Conservation (phyloP, 768 basidiomycete species). For the Amanita pallidorosea region DNA sequence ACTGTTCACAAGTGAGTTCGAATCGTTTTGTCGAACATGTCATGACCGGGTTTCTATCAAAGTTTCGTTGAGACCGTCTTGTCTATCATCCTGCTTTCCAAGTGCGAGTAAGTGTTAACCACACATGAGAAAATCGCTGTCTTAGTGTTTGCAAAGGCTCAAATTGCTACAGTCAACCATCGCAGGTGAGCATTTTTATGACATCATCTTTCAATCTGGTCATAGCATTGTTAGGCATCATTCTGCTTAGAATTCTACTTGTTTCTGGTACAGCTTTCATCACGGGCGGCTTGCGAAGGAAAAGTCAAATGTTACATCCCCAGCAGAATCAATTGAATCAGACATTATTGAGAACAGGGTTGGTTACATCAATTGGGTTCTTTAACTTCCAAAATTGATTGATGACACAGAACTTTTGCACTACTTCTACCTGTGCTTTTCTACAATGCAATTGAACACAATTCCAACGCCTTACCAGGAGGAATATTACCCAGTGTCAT, state of each 20-base stretch:
- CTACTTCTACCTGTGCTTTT: slow-evolving; percentile 58
- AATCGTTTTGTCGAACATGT: background rate
- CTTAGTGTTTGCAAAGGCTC: slow-evolving; percentile 24
- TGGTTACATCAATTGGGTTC: slow-evolving; percentile 8
- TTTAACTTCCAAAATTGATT: background rate
- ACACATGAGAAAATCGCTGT: background rate
- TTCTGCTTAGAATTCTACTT: slow-evolving; percentile 59
- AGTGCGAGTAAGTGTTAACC: slow-evolving; percentile 51
- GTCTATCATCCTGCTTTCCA: slow-evolving; percentile 50
- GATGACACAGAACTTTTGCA: slow-evolving; percentile 37
- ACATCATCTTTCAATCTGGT: background rate
- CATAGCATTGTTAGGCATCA: slow-evolving; percentile 35
- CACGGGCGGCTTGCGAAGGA: slow-evolving; percentile 51
- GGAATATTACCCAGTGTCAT: slow-evolving; percentile 15
- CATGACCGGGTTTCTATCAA: background rate
- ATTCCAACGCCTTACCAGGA: slow-evolving; percentile 8
- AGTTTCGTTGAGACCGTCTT: slow-evolving; percentile 65
- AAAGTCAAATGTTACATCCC: slow-evolving; percentile 57
- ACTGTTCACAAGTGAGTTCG: slow-evolving; percentile 52
- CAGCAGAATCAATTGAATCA: slow-evolving; percentile 59
- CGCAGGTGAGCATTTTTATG: slow-evolving; percentile 29
- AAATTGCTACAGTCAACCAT: slow-evolving; percentile 60
- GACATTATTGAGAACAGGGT: slow-evolving; percentile 61
- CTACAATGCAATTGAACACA: slow-evolving; percentile 45
- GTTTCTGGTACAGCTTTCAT: slow-evolving; percentile 63